Base-by-base conservation (phyloP, 176 grass and related monocot species). In the Pontederia crassipes region DNA sequence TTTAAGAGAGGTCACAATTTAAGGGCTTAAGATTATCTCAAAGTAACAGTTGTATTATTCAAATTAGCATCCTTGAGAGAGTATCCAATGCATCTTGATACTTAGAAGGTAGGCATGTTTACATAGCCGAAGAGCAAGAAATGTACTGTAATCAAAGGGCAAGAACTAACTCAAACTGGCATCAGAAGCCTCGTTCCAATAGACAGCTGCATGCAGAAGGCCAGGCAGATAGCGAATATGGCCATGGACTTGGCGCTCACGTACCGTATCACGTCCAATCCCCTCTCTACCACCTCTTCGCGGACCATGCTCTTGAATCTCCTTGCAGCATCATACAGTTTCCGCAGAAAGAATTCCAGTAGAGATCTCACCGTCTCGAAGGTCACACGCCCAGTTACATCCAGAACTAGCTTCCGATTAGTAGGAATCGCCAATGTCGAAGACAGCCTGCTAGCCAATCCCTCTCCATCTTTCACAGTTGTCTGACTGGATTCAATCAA, bases 171-270 rank as follows among this genome's bases (percentile, higher is more conserved):
- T 77, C 80, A 89, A 45, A 73, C 66, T 6, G 91, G 75, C 46
- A 86, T 52, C 7, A 85, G 65, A 40, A 90, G 74, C 62, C 87
- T 84, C 13, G 79, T 85, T 55, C 87, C 87, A 32, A 96, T 74
- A 8, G 73, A 82, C 65, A 96, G 58, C 63, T 90, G 92, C 87
- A 96, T 71, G 78, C 86, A 96, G 62, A 96, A 70, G 11, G 87
- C 78, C 29, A 96, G 46, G 66, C 83, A 88, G 17, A 96, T 65
- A 9, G 92, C 86, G 56, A 85, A 59, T 54, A 90, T 58, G 4
- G 92, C 80, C 87, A 96, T 82, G 12, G 87, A 82, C 59, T 96
- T 96, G 15, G 87, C 69, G 14, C 83, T 67, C 3, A 90, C 58
- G 70, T 90, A 90, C 80, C 85, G 90, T 24, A 90, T 72, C 0